phyloP scores from a whole-genome alignment of 352 stramenopile species.

The Thalassiosira hispida region DNA sequence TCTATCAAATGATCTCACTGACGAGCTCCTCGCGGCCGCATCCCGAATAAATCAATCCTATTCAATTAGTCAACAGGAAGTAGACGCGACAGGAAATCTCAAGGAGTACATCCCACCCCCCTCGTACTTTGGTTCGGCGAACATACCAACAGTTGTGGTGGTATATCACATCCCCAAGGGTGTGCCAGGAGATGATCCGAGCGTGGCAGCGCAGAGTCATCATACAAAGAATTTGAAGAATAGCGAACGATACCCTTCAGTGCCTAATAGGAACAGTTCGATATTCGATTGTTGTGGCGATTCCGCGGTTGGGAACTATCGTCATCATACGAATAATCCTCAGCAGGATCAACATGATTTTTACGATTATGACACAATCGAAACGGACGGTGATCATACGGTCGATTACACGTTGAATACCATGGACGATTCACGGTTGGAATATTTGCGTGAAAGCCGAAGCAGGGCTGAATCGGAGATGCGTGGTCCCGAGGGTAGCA shows the following conservation, averaged over 20 bases:
- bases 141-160: slow-evolving; percentile 20
- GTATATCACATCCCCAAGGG: slow-evolving; percentile 31
- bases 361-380: slow-evolving; percentile 39
- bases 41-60: slow-evolving; percentile 22
- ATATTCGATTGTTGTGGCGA: slow-evolving; percentile 17
- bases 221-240: slow-evolving; percentile 34
- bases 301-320: background rate
- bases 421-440: slow-evolving; percentile 16
- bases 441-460: background rate
- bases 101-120: slow-evolving; percentile 42
- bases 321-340: background rate
- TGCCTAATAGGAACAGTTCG: background rate
- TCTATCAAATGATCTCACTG: background rate
- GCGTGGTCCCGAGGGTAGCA: background rate
- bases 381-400: slow-evolving; percentile 25
- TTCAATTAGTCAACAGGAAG: slow-evolving; percentile 35
- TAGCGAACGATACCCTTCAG: slow-evolving; percentile 6
- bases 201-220: slow-evolving; percentile 28
- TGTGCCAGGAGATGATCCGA: slow-evolving; percentile 12
- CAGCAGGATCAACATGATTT: slow-evolving; percentile 8
- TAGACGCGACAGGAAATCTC: slow-evolving; percentile 23
- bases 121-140: slow-evolving; percentile 15
- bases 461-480: background rate
- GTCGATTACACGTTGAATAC: slow-evolving; percentile 38
- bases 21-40: slow-evolving; percentile 8